Evolutionary conservation across 2,329 filamentous ascomycete species (phyloP).

Genomic region (Colletotrichum orchidophilum): DNA sequence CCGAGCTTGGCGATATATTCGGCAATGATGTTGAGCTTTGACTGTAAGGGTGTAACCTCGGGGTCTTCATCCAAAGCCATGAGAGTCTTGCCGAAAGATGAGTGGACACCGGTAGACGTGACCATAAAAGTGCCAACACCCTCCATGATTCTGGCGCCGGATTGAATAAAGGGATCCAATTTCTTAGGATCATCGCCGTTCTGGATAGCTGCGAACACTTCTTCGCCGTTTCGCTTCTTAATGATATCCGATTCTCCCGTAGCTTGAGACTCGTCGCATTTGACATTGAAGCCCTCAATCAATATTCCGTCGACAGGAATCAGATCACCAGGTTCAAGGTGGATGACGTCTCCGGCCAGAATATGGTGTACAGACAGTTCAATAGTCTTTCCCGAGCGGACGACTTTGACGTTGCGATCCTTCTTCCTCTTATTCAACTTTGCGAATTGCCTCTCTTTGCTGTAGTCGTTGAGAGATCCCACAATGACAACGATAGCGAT

Average conservation of each 20-base stretch:
- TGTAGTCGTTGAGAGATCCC: slow-evolving; percentile 81
- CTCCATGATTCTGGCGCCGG: slow-evolving; percentile 81
- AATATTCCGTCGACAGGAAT: slow-evolving; percentile 79
- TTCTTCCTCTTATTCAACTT: slow-evolving; percentile 84
- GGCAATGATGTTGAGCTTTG: slow-evolving; percentile 78
- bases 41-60: slow-evolving; percentile 80
- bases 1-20: slow-evolving; percentile 82
- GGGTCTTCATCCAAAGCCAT: slow-evolving; percentile 78
- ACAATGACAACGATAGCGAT: slow-evolving; percentile 81
- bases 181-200: slow-evolving; percentile 73
- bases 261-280: slow-evolving; percentile 81
- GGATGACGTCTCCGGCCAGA: slow-evolving; percentile 74
- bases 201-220: slow-evolving; percentile 76
- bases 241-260: slow-evolving; percentile 84
- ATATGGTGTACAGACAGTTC: slow-evolving; percentile 77
- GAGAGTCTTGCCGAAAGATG: slow-evolving; percentile 79
- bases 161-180: slow-evolving; percentile 87
- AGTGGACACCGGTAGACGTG: slow-evolving; percentile 78
- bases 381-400: slow-evolving; percentile 75
- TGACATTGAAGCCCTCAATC: slow-evolving; percentile 77
- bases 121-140: slow-evolving; percentile 79
- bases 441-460: slow-evolving; percentile 83
- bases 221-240: slow-evolving; percentile 72
- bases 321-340: slow-evolving; percentile 79
- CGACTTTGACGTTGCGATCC: slow-evolving; percentile 75